phyloP scores from a whole-genome alignment of 176 grass and related monocot genomes.

The Eleusine coracana region DNA sequence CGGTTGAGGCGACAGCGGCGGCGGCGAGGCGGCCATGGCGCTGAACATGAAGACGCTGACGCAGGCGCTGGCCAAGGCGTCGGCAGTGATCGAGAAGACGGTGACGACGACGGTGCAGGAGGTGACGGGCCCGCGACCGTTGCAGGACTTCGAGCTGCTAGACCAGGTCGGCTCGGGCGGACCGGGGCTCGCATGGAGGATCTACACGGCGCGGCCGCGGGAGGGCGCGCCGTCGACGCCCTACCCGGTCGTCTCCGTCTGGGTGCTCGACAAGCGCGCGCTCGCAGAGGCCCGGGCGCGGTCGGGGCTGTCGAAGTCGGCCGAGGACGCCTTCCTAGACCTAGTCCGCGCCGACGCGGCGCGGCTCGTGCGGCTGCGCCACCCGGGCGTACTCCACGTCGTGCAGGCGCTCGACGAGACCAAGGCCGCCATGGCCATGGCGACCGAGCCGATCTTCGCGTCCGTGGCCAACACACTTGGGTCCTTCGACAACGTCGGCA shows the following conservation, averaged over 20 bases:
- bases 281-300: conserved; percentile 68
- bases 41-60: conserved; percentile 93
- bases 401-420: conserved; percentile 98
- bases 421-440: conserved; percentile 99
- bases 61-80: conserved; percentile 94
- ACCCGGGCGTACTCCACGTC: conserved; percentile 96
- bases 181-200: conserved; percentile 79
- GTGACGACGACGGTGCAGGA: conserved; percentile 97
- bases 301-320: conserved; percentile 79
- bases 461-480: conserved; percentile 87
- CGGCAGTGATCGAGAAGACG: conserved; percentile 96
- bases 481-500: conserved; percentile 72
- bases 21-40: conserved; percentile 59
- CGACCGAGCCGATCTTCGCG: conserved; percentile 84
- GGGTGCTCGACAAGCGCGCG: conserved; percentile 95
- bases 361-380: conserved; percentile 83
- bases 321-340: conserved; percentile 89
- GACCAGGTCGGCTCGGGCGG: conserved; percentile 85
- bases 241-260: conserved; percentile 94
- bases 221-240: conserved; percentile 74
- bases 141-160: conserved; percentile 98
- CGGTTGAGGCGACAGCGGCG: conserved; percentile 17
- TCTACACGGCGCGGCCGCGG: conserved; percentile 77
- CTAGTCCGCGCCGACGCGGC: conserved; percentile 85
- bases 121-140: conserved; percentile 96